Conservation (phyloP, 2,329 filamentous ascomycete species). For the Colletotrichum incanum region DNA sequence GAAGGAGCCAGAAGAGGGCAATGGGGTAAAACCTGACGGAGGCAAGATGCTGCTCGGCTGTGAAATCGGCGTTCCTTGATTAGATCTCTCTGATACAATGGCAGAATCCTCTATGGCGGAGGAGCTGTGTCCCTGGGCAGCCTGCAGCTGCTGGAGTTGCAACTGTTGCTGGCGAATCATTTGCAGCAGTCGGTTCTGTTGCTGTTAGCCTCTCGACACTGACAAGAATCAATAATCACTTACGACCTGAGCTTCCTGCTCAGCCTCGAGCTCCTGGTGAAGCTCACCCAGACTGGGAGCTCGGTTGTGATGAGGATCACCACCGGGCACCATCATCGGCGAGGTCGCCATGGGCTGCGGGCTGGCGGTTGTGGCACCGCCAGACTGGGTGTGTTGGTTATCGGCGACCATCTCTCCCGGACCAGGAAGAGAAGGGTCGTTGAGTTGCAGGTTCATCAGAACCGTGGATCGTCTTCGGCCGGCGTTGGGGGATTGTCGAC, state of each 20-base stretch:
- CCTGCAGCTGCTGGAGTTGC: constrained; percentile 75
- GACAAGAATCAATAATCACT: constrained; percentile 47
- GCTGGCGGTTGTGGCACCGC: constrained; percentile 52
- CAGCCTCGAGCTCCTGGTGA: constrained; percentile 84
- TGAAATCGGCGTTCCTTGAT: constrained; percentile 55
- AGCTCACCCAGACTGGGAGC: constrained; percentile 82
- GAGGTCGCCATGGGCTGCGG: constrained; percentile 65
- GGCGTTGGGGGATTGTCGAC: constrained; percentile 62
- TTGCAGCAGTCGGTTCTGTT: constrained; percentile 80
- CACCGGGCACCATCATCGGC: constrained; percentile 55
- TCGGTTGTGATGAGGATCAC: constrained; percentile 75
- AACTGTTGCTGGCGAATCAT: constrained; percentile 85
- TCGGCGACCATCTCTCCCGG: constrained; percentile 78
- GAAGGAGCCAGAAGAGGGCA: constrained; percentile 60
- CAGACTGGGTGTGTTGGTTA: constrained; percentile 53
- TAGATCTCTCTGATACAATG: constrained; percentile 61
- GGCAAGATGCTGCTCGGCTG: constrained; percentile 47
- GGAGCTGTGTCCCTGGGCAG: constrained; percentile 53
- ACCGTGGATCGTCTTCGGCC: constrained; percentile 78
- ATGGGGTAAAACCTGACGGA: constrained; percentile 48
- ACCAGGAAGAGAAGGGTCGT: constrained; percentile 77
- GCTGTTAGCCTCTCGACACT: constrained; percentile 33
- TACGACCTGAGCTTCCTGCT: constrained; percentile 85
- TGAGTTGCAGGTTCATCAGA: constrained; percentile 81
- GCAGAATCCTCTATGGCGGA: constrained; percentile 68